phyloP scores from a whole-genome alignment of 2,329 filamentous ascomycete genomes.

The Lanzia echinophila region DNA sequence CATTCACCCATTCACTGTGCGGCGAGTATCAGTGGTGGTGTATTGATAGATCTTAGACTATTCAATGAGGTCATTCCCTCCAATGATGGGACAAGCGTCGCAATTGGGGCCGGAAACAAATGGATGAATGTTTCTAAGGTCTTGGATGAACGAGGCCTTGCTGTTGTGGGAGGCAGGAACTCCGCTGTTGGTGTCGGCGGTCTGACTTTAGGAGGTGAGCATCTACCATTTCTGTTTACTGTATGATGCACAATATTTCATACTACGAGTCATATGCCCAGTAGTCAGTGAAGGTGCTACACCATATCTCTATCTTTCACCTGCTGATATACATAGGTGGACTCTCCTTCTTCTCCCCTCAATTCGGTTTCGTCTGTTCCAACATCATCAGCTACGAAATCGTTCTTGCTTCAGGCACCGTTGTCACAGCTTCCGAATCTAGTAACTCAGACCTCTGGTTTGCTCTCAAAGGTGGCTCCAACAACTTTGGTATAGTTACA shows the following conservation, averaged over 20 bases:
- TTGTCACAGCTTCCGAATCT: conserved; percentile 11
- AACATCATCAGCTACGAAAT: conserved; percentile 18
- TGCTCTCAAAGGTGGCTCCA: conserved; percentile 17
- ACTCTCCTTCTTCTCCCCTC: conserved; percentile 18
- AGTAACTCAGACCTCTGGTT: conserved; percentile 13
- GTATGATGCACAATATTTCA: not conserved
- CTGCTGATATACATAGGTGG: conserved; percentile 3
- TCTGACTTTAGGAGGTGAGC: conserved; percentile 18
- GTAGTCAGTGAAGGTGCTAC: conserved; percentile 32
- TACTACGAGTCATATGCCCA: not conserved
- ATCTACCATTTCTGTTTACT: not conserved
- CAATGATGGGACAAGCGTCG: conserved; percentile 19
- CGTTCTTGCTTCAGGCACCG: conserved; percentile 12
- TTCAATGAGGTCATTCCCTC: conserved; percentile 25
- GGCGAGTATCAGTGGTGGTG: conserved; percentile 43
- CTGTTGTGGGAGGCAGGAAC: conserved; percentile 35
- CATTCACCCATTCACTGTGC: conserved; percentile 35
- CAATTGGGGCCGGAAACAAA: conserved; percentile 33
- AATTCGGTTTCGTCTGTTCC: conserved; percentile 15
- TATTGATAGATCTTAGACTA: conserved; percentile 41
- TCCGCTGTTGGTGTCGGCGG: conserved; percentile 21
- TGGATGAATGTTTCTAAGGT: conserved; percentile 30
- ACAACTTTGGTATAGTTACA: conserved; percentile 18
- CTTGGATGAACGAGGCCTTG: conserved; percentile 25
- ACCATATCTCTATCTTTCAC: conserved; percentile 37